Conservation (phyloP, 1,284 basidiomycete species). For the Phylloboletellus chloephorus region DNA sequence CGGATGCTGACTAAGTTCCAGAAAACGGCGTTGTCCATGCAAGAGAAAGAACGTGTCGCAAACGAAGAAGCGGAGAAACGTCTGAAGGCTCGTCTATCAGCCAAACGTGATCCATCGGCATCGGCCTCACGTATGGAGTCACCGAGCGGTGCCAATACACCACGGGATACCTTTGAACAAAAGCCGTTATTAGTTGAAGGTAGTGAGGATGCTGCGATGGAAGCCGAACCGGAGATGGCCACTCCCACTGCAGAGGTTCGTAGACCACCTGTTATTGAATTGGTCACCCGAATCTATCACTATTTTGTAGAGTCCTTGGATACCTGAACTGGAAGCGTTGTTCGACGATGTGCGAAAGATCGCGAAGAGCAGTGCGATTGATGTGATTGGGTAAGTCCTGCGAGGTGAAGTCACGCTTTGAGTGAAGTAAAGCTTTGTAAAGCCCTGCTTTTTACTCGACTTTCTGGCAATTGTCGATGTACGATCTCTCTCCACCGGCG, state of each 20-base stretch:
- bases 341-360: slow-evolving; percentile 70
- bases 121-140: slow-evolving; percentile 57
- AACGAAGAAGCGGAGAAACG: slow-evolving; percentile 72
- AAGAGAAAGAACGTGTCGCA: slow-evolving; percentile 60
- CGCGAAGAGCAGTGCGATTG: slow-evolving; percentile 57
- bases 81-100: slow-evolving; percentile 67
- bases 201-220: slow-evolving; percentile 53
- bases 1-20: slow-evolving; percentile 26
- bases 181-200: slow-evolving; percentile 33
- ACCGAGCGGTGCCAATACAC: slow-evolving; percentile 40
- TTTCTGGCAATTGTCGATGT: slow-evolving; percentile 91
- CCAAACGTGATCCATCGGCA: slow-evolving; percentile 63
- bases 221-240: slow-evolving; percentile 32
- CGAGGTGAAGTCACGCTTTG: slow-evolving; percentile 3
- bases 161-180: slow-evolving; percentile 34
- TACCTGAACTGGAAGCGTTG: slow-evolving; percentile 60
- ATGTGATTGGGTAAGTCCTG: slow-evolving; percentile 63
- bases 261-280: slow-evolving; percentile 3
- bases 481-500: slow-evolving; percentile 75
- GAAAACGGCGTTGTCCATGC: slow-evolving; percentile 53
- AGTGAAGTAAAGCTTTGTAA: slow-evolving; percentile 6
- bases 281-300: slow-evolving; percentile 7
- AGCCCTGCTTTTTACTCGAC: slow-evolving; percentile 88
- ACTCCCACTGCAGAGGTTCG: slow-evolving; percentile 22
- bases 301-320: slow-evolving; percentile 60